These are phyloP conservation scores for Lentinula guzmanii DNA, from an alignment of 768 basidiomycete genomes.

Conservation along the genomic window DNA sequence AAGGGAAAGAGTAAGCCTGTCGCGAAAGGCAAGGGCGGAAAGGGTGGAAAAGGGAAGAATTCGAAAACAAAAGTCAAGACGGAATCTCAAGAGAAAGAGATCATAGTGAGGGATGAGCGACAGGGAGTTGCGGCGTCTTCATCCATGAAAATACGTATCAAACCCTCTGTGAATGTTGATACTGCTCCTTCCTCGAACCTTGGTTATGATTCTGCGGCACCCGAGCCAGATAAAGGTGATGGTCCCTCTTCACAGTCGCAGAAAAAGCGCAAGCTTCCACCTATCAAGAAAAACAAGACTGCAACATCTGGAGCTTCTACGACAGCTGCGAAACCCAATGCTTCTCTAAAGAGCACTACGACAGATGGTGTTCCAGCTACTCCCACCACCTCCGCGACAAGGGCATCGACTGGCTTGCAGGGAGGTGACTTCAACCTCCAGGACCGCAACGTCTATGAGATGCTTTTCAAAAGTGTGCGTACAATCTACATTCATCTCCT, in stretches of 20 bases:
- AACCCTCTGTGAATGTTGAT: not conserved
- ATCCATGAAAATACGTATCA: not conserved
- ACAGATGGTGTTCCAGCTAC: conserved; percentile 12
- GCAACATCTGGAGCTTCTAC: conserved; percentile 16
- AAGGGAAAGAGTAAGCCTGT: conserved; percentile 10
- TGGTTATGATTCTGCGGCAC: conserved; percentile 5
- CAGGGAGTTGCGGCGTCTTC: conserved; percentile 14
- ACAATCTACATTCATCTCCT: not conserved
- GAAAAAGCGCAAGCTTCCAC: conserved; percentile 54
- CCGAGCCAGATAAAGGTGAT: conserved; percentile 7
- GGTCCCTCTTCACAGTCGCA: conserved; percentile 21
- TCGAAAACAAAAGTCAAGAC: conserved; percentile 21
- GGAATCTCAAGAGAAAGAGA: conserved; percentile 27
- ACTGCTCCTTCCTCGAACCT: not conserved
- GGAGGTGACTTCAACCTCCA: conserved; percentile 58
- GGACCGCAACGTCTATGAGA: conserved; percentile 56
- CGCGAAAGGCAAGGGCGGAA: conserved; percentile 21
- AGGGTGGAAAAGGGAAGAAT: conserved; percentile 14
- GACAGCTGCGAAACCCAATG: conserved; percentile 21
- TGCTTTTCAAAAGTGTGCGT: conserved; percentile 54
- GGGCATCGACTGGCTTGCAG: conserved; percentile 36
- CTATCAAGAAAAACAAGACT: conserved; percentile 65
- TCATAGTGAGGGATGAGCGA: conserved; percentile 37
- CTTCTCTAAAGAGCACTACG: conserved; percentile 10
- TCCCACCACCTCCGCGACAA: conserved; percentile 15